Evolutionary conservation across 371 early-diverging fungal species (phyloP), one percentile per base, ranked within the genome.

Genomic region (Mucor irregularis): DNA sequence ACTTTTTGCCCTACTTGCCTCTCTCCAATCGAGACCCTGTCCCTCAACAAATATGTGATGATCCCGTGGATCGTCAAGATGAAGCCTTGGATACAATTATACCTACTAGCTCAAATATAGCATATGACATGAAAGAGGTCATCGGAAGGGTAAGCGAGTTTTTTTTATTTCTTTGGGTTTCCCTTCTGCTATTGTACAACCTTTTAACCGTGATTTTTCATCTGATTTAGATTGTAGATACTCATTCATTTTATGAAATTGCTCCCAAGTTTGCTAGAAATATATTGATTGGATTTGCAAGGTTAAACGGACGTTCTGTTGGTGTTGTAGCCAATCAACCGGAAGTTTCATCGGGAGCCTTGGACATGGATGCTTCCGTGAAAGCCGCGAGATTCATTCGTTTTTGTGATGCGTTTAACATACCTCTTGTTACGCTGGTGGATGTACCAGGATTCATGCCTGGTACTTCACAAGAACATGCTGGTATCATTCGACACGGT

Each of bases 391-490:
- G 98, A 22, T 98, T 92, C 71, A 96, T 98, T 57, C 86, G 98
- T 7, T 98, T 97, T 76, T 93, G 93, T 69, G 98, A 98, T 71
- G 94, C 96, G 0, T 98, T 98, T 80, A 88, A 92, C 64, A 92
- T 98, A 54, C 98, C 98, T 1, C 66, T 97, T 14, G 53, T 98
- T 24, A 95, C 97, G 0, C 81, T 98, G 49, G 98, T 98, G n/a
- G 98, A 98, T 64, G 98, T 98, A 5, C 98, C 98, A 35, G 98
- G 98, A 8, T 98, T 98, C 78, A 73, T 98, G 58, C 98, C 98
- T 13, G 98, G 98, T 28, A 92, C 92, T 19, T 81, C 85, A 10
- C 98, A 98, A 71, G 98, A 98, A 73, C 96, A 98, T 74, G 87
- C 85, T 42, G 98, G 98, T 35, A 96, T 98, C 56, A 98, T 98